Evolutionary conservation across 2,329 filamentous ascomycete genomes (phyloP), one percentile per base, ranked within the genome.

Genomic region (Paramyrothecium sp.): DNA sequence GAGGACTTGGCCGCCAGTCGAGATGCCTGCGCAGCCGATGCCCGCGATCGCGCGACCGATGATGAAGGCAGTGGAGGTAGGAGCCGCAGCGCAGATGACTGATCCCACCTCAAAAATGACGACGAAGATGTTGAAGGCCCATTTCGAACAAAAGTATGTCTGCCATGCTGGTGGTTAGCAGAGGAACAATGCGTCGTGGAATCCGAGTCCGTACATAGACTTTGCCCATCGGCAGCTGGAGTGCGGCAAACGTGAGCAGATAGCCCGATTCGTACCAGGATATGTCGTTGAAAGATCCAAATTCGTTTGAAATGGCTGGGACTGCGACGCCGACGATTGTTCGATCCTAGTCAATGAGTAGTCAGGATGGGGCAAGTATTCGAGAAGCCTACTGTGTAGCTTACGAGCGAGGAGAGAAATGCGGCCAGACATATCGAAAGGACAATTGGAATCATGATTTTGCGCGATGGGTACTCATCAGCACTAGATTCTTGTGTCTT

Each of bases 91-190:
- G 51, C 78, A 81, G 17, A 81, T 66, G 3, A 81, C 55, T 7
- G 71, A 75, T 1, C 79, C 78, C 2, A 78, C 56, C 61, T 80
- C 78, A 50, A 82, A 79, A 11, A 79, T 63, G 7, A 69, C 51
- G 2, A 82, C n/a, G 7, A 55, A 53, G 7, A 34, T 33, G 10
- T 64, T 26, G 34, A 63, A 63, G 22, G 63, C 58, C 21, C 23
- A 16, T 53, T 67, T 68, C 55, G 65, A 59, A 51, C 57, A 54
- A 46, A 58, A 67, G 48, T 63, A 67, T 38, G 65, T 64, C 54
- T 69, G 70, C 33, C 5, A 46, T 46, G 16, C 17, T 46, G 4
- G 41, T 7, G 5, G 19, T 46, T 16, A 20, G 41, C 13, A 12
- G 16, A 46, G 13, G 13, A 16, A 46, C 13, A 46, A 16, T 46